A percentile compares a stretch with the other conserved stretches of the same genome.
These are phyloP conservation scores for Lasiodiplodia sp. DNA, from an alignment of 2,329 filamentous ascomycete genomes.

Conservation along the genomic window DNA sequence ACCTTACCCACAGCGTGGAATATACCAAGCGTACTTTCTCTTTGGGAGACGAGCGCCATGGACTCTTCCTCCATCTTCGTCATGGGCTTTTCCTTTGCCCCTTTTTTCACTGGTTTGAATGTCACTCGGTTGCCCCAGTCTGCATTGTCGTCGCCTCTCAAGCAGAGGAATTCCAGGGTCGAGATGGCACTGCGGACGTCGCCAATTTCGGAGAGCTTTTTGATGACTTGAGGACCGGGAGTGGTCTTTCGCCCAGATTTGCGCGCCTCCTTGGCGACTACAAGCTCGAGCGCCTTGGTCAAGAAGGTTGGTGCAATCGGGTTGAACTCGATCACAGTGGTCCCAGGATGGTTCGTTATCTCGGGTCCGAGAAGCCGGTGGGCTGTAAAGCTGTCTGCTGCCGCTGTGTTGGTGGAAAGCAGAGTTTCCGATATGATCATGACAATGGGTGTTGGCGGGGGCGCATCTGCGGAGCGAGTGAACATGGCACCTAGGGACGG, in stretches of 20 bases:
- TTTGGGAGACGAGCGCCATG: slow-evolving; percentile 80
- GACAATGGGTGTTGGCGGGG: slow-evolving; percentile 68
- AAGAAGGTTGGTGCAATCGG: slow-evolving; percentile 86
- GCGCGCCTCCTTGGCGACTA: slow-evolving; percentile 85
- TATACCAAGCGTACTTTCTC: slow-evolving; percentile 89
- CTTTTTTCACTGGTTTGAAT: slow-evolving; percentile 70
- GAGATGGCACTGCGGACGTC: slow-evolving; percentile 94
- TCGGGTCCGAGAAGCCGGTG: slow-evolving; percentile 88
- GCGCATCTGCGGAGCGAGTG: slow-evolving; percentile 37
- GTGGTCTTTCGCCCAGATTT: slow-evolving; percentile 77
- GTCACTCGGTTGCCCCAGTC: slow-evolving; percentile 83
- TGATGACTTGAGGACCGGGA: slow-evolving; percentile 80
- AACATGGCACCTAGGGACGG: slow-evolving; percentile 61
- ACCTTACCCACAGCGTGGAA: slow-evolving; percentile 97
- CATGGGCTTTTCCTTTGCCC: slow-evolving; percentile 64
- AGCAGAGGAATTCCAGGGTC: slow-evolving; percentile 88
- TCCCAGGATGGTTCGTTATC: slow-evolving; percentile 80
- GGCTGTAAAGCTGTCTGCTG: slow-evolving; percentile 90
- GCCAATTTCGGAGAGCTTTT: slow-evolving; percentile 81
- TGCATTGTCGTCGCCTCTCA: slow-evolving; percentile 79
- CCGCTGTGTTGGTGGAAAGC: slow-evolving; percentile 82
- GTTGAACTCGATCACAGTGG: slow-evolving; percentile 89
- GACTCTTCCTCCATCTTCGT: slow-evolving; percentile 82
- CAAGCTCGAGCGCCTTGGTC: slow-evolving; percentile 79
- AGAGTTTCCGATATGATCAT: slow-evolving; percentile 93